Conservation (phyloP, 163 green algal genomes). For the Trebouxia gelatinosa region DNA sequence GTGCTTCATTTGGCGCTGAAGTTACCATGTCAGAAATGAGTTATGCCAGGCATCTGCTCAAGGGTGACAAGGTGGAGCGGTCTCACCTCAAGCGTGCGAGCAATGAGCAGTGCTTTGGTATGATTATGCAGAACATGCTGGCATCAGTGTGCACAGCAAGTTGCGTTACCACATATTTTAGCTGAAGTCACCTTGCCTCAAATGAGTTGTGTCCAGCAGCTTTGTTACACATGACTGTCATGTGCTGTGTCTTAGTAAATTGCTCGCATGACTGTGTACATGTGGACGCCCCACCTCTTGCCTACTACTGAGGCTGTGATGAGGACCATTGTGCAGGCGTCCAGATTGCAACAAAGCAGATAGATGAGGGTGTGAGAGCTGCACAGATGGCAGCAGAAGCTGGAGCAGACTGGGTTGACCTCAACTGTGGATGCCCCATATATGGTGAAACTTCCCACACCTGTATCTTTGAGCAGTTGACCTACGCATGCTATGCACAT, state of each 20-base stretch:
- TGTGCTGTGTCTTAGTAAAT: too few species aligned
- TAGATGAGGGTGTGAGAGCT: conserved; percentile 69
- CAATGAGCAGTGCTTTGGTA: conserved; percentile 64
- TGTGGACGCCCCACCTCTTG: too few species aligned
- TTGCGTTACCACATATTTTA: too few species aligned
- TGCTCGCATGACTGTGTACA: too few species aligned
- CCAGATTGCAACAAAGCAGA: conserved; percentile 77
- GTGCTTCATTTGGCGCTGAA: conserved; percentile 59
- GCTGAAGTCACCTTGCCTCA: too few species aligned
- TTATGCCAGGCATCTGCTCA: conserved; percentile 40
- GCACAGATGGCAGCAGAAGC: conserved; percentile 57
- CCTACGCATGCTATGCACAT: too few species aligned
- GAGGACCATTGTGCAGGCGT: conserved; percentile 36
- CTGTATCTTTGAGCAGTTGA: too few species aligned
- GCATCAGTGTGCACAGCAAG: too few species aligned
- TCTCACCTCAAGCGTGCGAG: conserved; percentile 54
- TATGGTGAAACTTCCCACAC: conserved; percentile 56
- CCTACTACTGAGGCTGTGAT: too few species aligned
- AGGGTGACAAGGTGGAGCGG: conserved; percentile 56
- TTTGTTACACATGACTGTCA: too few species aligned
- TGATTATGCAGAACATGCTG: neutral
- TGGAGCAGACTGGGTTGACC: conserved; percentile 70
- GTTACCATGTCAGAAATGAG: conserved; percentile 40
- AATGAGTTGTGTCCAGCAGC: too few species aligned
- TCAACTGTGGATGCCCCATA: conserved; percentile 87